Evolutionary conservation across 2,329 filamentous ascomycete species (phyloP).

Genomic region (Paracoccidioides brasiliensis): DNA sequence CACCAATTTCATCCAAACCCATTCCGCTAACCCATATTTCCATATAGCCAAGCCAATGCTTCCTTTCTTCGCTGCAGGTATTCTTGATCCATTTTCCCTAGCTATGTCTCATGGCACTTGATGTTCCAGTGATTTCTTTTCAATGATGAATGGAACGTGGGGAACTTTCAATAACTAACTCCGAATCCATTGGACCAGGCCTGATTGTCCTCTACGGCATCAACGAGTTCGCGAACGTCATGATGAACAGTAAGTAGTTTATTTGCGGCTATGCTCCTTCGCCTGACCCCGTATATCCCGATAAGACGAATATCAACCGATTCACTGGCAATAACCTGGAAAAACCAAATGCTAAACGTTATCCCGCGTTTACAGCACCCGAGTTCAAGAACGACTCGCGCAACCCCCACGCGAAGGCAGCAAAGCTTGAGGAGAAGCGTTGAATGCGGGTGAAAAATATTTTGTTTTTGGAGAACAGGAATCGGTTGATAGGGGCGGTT

Average conservation of each 20-base stretch:
- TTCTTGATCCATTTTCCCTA: conserved; percentile 27
- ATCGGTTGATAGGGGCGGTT: not conserved
- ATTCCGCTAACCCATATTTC: conserved; percentile 18
- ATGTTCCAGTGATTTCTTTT: not conserved
- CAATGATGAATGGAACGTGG: not conserved
- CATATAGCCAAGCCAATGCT: conserved; percentile 69
- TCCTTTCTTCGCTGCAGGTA: conserved; percentile 93
- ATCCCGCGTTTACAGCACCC: conserved; percentile 45
- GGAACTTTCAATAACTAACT: not conserved
- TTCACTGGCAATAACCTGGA: conserved; percentile 22
- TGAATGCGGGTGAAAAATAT: conserved; percentile 14
- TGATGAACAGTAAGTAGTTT: conserved; percentile 62
- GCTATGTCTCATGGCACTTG: not conserved
- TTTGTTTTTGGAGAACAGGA: not conserved
- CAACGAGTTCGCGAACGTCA: conserved; percentile 65
- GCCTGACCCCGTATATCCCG: conserved; percentile 47
- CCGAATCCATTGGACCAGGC: conserved; percentile 31
- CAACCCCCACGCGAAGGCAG: conserved; percentile 43
- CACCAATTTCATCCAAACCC: conserved; percentile 8
- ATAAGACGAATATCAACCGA: conserved; percentile 31
- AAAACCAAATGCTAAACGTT: not conserved
- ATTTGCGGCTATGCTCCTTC: conserved; percentile 2
- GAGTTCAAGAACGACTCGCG: conserved; percentile 97
- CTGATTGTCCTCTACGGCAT: conserved; percentile 79
- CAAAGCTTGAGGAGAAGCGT: conserved; percentile 22